Conservation (phyloP, 2,329 filamentous ascomycete genomes). For the Aspergillus piperis region DNA sequence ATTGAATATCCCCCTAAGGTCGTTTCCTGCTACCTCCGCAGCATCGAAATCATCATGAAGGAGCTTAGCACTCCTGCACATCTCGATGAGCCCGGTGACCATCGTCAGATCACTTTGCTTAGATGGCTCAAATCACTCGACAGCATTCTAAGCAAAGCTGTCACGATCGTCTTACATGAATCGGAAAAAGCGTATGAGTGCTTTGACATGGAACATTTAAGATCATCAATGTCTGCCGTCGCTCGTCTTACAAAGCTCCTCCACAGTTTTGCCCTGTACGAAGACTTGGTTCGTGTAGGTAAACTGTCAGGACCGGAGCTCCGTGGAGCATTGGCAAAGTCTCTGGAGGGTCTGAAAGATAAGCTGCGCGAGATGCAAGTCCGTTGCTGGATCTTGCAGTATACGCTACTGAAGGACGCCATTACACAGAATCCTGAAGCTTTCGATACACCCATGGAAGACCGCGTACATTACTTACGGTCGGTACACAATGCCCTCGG, state of each 20-base stretch:
- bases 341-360: conserved; percentile 56
- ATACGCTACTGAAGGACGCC: conserved; percentile 74
- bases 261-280: conserved; percentile 76
- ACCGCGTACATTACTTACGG: conserved; percentile 76
- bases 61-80: conserved; percentile 66
- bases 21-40: conserved; percentile 81
- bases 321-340: conserved; percentile 49
- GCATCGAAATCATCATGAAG: conserved; percentile 77
- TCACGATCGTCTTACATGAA: conserved; percentile 70
- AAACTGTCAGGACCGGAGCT: conserved; percentile 63
- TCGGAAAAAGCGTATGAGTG: conserved; percentile 71
- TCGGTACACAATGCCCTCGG: conserved; percentile 83
- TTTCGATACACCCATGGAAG: conserved; percentile 68
- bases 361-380: conserved; percentile 86
- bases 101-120: conserved; percentile 71
- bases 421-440: conserved; percentile 65
- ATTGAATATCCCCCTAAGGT: conserved; percentile 87
- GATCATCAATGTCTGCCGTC: conserved; percentile 70
- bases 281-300: conserved; percentile 82
- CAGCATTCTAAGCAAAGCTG: conserved; percentile 69
- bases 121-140: conserved; percentile 78
- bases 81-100: conserved; percentile 57
- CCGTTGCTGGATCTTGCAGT: conserved; percentile 84
- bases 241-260: conserved; percentile 72
- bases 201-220: conserved; percentile 76